Base-by-base conservation (phyloP, 1,284 basidiomycete genomes). In the Cryptococcus jaspeensis region DNA sequence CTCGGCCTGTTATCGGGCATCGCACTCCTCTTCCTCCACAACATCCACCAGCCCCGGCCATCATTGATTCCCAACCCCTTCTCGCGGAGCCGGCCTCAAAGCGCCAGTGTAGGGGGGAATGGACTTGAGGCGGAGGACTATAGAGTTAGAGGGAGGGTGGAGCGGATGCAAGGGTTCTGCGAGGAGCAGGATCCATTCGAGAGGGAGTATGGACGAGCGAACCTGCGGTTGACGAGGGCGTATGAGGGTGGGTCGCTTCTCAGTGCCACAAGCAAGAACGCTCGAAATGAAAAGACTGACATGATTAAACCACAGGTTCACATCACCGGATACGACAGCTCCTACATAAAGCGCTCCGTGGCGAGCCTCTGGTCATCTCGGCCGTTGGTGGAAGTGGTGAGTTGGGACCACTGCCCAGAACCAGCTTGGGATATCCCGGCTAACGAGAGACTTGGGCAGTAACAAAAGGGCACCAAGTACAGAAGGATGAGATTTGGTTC, bases 301-400 rank as follows among this genome's bases (percentile, higher is more conserved):
- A 38, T 53, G 11, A 60, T 50, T 12, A 13, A 18, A 20, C 15
- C 6, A 23, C 50, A 75, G 73, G 73, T 0, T 75, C 73, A 0
- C 64, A 68, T 22, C 54, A 59, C 43, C 52, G 67, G 3, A 35
- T 70, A 9, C 58, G 66, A 32, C 52, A 63, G 25, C 61, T 77
- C 9, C 43, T 76, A 28, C 62, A 69, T 18, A 74, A 73, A 57
- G 62, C 63, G 1, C 52, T 77, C 1, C 61, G 70, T 25, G 75
- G 75, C 6, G 70, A 76, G 54, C 38, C 58, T 0, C 46, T 78
- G 11, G 70, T 63, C 2, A 59, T 77, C 0, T 63, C 70, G 4
- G 64, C 67, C 13, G 65, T 78, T 32, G 76, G 76, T 11, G 76
- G 75, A 0, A 76, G 74, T 61, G 66, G 76, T 76, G 48, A 41